Conservation (phyloP, 1,139 yeast species). For the Scheffersomyces parashehatae region DNA sequence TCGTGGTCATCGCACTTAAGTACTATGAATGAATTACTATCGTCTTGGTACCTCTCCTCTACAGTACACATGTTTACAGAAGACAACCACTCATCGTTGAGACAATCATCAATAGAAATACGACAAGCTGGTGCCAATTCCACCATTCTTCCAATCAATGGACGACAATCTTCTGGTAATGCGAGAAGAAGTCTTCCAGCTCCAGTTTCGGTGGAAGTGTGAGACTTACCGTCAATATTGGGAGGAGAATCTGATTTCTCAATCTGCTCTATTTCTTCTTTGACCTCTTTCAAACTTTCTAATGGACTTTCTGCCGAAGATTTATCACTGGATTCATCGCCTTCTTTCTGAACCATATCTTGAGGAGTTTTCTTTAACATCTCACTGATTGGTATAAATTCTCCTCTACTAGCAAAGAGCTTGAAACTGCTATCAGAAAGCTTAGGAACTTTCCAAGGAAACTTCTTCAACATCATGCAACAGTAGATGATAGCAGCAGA, state of each 20-base stretch:
- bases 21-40: slow-evolving; percentile 33
- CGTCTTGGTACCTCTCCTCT: slow-evolving; percentile 35
- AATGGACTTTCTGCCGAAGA: slow-evolving; percentile 1
- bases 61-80: slow-evolving; percentile 68
- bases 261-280: slow-evolving; percentile 6
- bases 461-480: slow-evolving; percentile 90
- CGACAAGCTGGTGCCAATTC: slow-evolving; percentile 85
- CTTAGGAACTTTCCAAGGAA: slow-evolving; percentile 98
- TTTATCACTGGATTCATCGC: slow-evolving; percentile 1
- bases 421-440: slow-evolving; percentile 81
- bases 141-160: slow-evolving; percentile 71
- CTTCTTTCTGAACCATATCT: slow-evolving; percentile 8
- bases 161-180: slow-evolving; percentile 66
- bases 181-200: slow-evolving; percentile 70
- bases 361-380: slow-evolving; percentile 42
- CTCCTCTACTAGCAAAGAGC: slow-evolving; percentile 54
- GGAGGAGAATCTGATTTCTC: slow-evolving; percentile 23
- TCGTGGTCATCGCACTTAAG: slow-evolving; percentile 58
- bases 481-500: slow-evolving; percentile 90
- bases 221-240: slow-evolving; percentile 33
- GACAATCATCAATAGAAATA: slow-evolving; percentile 79
- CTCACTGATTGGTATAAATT: slow-evolving; percentile 41
- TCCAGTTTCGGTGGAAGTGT: slow-evolving; percentile 63
- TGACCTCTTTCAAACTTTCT: background rate
- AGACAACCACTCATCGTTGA: slow-evolving; percentile 74